Percentiles rank a stretch among this genome's conserved stretches.
Evolutionary conservation across 148 eudicot genomes (phyloP).

Genomic region (Rhododendron molle): DNA sequence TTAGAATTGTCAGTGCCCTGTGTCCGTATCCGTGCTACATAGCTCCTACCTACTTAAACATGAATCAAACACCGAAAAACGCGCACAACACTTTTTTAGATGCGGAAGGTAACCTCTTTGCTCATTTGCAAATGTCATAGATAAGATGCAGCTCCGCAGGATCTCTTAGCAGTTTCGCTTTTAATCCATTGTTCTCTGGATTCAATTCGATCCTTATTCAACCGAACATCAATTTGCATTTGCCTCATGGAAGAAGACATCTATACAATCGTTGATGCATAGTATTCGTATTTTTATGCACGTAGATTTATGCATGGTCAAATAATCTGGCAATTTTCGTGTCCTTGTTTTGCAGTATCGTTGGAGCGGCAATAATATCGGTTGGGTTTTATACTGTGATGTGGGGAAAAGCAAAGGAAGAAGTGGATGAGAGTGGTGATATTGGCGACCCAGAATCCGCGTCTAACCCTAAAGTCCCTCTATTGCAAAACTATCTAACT

Average conservation of each 20-base stretch:
- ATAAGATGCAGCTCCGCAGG: not conserved
- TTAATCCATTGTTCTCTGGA: not conserved
- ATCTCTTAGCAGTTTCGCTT: not conserved
- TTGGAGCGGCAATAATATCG: constrained; percentile 45
- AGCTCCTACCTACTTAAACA: not conserved
- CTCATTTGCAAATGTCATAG: not conserved
- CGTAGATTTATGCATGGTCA: not conserved
- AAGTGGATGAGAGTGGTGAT: constrained; percentile 14
- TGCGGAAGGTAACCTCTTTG: not conserved
- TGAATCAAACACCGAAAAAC: not conserved
- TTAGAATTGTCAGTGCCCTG: too few relatives aligned
- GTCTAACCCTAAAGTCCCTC: constrained; percentile 24
- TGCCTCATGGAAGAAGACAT: too few relatives aligned
- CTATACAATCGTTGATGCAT: too few relatives aligned
- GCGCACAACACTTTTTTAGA: too few relatives aligned
- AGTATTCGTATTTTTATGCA: not conserved
- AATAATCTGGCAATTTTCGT: not conserved
- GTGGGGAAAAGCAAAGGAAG: constrained; percentile 65
- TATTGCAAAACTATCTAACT: constrained; percentile 23
- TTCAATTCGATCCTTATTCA: not conserved
- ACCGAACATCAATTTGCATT: not conserved
- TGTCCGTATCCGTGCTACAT: too few relatives aligned
- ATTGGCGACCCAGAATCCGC: constrained; percentile 25
- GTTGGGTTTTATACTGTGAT: constrained; percentile 53
- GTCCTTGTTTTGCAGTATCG: constrained; percentile 24